phyloP scores from a whole-genome alignment of 306 rosid species.

The Malus orientalis region DNA sequence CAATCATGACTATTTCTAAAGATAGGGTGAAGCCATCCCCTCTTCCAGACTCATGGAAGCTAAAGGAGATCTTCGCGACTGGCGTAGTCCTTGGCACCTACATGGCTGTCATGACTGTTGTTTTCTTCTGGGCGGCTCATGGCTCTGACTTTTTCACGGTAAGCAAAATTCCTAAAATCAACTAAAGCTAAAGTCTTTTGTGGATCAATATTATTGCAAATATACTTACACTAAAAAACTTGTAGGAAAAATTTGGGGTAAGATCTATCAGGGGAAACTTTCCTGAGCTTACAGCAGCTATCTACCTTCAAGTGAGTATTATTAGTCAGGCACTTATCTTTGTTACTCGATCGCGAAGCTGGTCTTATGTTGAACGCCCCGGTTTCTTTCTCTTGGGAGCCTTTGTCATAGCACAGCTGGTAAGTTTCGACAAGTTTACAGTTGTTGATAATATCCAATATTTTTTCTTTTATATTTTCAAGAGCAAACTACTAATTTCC shows the following conservation, averaged over 20 bases:
- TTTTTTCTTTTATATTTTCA: background rate
- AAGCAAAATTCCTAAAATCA: conserved; percentile 2
- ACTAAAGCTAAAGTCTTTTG: background rate
- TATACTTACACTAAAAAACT: background rate
- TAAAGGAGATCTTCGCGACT: conserved; percentile 73
- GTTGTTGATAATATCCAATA: background rate
- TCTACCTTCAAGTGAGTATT: conserved; percentile 87
- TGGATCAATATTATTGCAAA: background rate
- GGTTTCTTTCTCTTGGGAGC: conserved; percentile 54
- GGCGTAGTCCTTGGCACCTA: conserved; percentile 76
- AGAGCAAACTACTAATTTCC: background rate
- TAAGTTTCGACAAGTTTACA: conserved; percentile 20
- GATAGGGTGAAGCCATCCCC: conserved; percentile 94
- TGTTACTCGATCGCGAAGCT: conserved; percentile 78
- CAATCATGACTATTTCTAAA: conserved; percentile 93
- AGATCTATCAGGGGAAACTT: conserved; percentile 32
- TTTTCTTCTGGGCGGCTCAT: conserved; percentile 73
- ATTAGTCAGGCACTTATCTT: conserved; percentile 92
- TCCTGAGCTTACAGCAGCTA: conserved; percentile 66
- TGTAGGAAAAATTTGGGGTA: conserved; percentile 67
- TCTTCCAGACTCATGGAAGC: conserved; percentile 89
- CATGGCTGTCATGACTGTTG: conserved; percentile 76
- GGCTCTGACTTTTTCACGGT: conserved; percentile 64
- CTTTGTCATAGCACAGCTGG: conserved; percentile 66
- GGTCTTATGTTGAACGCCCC: conserved; percentile 83